A percentile compares a stretch with the other conserved stretches of the same genome.
Conservation (phyloP, 768 basidiomycete genomes). For the Calvatia gigantea region DNA sequence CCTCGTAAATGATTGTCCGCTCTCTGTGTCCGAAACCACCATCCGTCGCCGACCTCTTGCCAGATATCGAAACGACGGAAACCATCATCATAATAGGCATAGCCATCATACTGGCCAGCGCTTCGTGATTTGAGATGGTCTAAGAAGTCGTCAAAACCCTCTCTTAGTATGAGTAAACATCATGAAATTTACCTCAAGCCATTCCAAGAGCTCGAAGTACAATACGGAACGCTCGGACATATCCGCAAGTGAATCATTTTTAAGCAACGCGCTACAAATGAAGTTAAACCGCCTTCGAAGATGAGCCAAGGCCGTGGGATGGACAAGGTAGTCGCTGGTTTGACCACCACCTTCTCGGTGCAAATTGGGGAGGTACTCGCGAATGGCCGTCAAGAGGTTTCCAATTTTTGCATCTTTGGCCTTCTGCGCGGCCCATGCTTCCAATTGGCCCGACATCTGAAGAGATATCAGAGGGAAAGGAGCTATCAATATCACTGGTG, state of each 20-base stretch:
- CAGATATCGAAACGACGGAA: constrained; percentile 59
- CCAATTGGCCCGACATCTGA: constrained; percentile 77
- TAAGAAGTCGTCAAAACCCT: constrained; percentile 27
- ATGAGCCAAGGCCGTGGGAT: constrained; percentile 89
- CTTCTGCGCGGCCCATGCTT: constrained; percentile 71
- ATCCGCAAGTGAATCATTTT: constrained; percentile 91
- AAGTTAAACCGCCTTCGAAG: constrained; percentile 88
- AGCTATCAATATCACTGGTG: background rate
- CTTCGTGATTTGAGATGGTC: constrained; percentile 93
- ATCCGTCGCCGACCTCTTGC: constrained; percentile 46
- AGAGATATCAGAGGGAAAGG: background rate
- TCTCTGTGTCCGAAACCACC: constrained; percentile 61
- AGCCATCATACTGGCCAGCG: constrained; percentile 91
- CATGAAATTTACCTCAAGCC: constrained; percentile 72
- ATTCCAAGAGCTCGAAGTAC: constrained; percentile 88
- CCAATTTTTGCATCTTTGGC: constrained; percentile 74
- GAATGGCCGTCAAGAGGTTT: constrained; percentile 62
- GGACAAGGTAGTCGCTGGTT: constrained; percentile 88
- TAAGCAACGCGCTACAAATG: constrained; percentile 78
- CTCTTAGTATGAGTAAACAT: no score
- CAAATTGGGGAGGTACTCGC: constrained; percentile 81
- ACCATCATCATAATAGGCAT: constrained; percentile 93
- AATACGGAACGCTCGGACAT: constrained; percentile 86
- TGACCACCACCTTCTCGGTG: constrained; percentile 71
- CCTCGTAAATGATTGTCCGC: constrained; percentile 85